phyloP scores from a whole-genome alignment of 345 rosid genomes.

The Syzygium aromaticum region DNA sequence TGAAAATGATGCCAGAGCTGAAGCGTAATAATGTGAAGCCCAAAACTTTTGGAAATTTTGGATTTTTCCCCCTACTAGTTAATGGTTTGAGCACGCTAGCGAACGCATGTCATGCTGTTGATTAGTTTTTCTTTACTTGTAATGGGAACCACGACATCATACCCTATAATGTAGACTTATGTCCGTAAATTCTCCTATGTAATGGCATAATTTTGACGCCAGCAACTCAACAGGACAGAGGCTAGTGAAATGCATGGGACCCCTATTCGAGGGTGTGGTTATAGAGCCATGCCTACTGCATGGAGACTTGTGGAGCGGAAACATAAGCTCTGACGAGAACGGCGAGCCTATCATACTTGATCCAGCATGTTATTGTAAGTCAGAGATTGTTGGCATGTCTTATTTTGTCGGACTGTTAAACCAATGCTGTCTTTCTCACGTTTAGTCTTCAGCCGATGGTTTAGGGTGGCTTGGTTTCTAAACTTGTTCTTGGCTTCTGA shows the following conservation, averaged over 20 bases:
- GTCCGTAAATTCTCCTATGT: background rate
- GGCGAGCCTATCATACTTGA: constrained; percentile 89
- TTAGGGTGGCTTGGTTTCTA: background rate
- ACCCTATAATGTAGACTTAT: background rate
- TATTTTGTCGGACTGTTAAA: background rate
- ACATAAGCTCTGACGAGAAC: constrained; percentile 64
- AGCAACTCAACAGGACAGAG: constrained; percentile 40
- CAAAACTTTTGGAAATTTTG: background rate
- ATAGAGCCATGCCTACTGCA: constrained; percentile 86
- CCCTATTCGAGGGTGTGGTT: constrained; percentile 55
- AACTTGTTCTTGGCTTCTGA: background rate
- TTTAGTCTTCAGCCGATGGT: background rate
- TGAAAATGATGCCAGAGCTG: background rate
- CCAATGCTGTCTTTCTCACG: background rate
- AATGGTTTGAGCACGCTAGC: background rate
- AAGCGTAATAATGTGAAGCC: background rate
- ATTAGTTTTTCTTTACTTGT: background rate
- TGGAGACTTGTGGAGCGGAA: constrained; percentile 99
- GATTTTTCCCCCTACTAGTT: background rate
- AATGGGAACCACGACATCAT: background rate
- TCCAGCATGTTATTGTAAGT: constrained; percentile 93
- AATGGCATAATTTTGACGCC: background rate
- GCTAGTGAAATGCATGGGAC: constrained; percentile 61
- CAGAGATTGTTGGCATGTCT: background rate
- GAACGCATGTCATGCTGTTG: background rate